phyloP scores from a whole-genome alignment of 2,329 filamentous ascomycete species.

The Cordyceps cicadae region DNA sequence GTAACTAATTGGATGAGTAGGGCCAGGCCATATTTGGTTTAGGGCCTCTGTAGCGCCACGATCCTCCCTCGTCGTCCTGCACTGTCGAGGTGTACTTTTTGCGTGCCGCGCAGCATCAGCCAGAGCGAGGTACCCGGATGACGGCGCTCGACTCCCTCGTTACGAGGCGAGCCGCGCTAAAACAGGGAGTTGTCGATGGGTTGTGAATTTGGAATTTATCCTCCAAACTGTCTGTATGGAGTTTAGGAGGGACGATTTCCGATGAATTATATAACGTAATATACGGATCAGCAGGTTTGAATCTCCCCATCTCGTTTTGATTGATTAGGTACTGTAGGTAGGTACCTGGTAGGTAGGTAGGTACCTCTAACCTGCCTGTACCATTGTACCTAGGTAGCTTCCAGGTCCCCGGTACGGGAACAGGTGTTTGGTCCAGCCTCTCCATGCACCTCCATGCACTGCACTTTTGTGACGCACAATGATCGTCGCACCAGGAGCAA shows the following conservation, averaged over 20 bases:
- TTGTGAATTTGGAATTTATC: not conserved
- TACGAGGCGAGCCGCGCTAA: not conserved
- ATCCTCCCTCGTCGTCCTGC: not conserved
- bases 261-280: too few relatives aligned
- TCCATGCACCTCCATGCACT: not conserved
- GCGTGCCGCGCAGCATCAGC: not conserved
- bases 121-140: not conserved
- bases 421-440: not conserved
- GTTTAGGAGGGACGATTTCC: not conserved
- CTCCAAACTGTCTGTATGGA: not conserved
- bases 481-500: not conserved
- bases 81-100: not conserved
- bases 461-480: not conserved
- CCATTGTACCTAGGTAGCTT: too few relatives aligned
- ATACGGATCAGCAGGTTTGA: not conserved
- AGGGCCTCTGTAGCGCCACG: not conserved
- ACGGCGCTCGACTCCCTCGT: not conserved
- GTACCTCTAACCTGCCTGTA: too few relatives aligned
- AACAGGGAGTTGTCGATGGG: not conserved
- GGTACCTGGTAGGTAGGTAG: too few relatives aligned
- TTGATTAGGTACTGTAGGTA: too few relatives aligned
- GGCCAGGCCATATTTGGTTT: constrained; percentile 3
- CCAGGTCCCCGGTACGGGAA: too few relatives aligned
- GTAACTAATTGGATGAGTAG: too few relatives aligned
- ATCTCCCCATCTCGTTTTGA: not conserved